Base-by-base conservation (phyloP, 2,329 filamentous ascomycete species). In the Cadophora luteo-olivacea region DNA sequence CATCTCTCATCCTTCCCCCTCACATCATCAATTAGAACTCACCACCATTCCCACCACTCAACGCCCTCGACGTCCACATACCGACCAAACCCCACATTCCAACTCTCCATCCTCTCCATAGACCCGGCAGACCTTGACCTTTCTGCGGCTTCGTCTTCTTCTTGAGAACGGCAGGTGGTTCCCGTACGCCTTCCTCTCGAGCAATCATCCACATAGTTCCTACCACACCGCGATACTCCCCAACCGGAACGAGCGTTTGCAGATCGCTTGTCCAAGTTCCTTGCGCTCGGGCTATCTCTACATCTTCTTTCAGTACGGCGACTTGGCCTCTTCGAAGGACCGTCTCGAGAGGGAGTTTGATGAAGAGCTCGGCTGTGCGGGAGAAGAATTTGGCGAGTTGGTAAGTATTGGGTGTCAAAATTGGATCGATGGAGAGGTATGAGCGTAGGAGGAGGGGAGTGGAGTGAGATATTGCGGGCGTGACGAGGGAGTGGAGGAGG, bases 311-410 rank as follows among this genome's bases (percentile, higher is more conserved):
- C 57, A 93, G 84, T 0, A 93, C 89, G 1, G 90, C 85, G 68
- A 96, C 91, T 80, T 99, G 96, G 5, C 93, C 95, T 69, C 96
- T 89, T 60, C 96, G 90, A 8, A 98, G 86, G 19, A 97, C 92
- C 0, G 95, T 98, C 81, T 99, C 96, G 4, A 98, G 84, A 0
- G 96, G 96, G 14, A 98, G 87, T 76, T 95, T 94, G 73, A 97
- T 80, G 75, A 96, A 92, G 38, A 98, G 87, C 61, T 97, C 94
- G 1, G 89, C 85, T 0, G 90, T 89, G 2, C 92, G 94, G 16
- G 92, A 89, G 73, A 92, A 84, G 80, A 98, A 97, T 64, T 92
- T 92, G 76, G 89, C 89, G 57, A 97, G 78, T 24, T 91, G 93
- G 83, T 97, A 98, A 16, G 92, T 87, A 54, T 89, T 89, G 0